These are phyloP conservation scores for Geranium brycei DNA, from an alignment of 345 rosid species.

Conservation along the genomic window DNA sequence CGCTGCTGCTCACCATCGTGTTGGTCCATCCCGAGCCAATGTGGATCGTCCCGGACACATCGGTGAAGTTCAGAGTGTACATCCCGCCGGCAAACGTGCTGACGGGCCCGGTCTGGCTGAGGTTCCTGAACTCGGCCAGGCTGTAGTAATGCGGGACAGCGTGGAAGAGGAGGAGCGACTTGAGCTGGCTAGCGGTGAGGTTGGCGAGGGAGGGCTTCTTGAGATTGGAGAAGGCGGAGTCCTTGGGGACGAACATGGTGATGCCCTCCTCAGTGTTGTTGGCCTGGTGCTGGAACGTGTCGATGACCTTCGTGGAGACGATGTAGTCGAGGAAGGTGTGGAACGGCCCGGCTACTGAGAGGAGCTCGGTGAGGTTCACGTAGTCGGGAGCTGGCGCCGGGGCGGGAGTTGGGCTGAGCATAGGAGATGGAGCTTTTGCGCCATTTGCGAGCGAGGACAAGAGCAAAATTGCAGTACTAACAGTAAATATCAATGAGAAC, in stretches of 20 bases:
- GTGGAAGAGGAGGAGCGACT: constrained; percentile 74
- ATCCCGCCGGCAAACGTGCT: constrained; percentile 63
- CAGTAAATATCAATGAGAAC: too few relatives aligned
- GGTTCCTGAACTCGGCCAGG: constrained; percentile 70
- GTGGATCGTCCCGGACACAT: constrained; percentile 49
- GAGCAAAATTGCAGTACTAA: too few relatives aligned
- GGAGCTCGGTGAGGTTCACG: constrained; percentile 68
- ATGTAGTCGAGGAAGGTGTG: constrained; percentile 66
- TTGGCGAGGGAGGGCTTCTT: constrained; percentile 64
- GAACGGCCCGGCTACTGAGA: constrained; percentile 90
- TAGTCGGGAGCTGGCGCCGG: constrained; percentile 62
- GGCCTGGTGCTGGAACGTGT: constrained; percentile 94
- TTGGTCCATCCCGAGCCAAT: constrained; percentile 67
- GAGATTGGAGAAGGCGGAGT: constrained; percentile 57
- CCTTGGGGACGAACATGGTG: constrained; percentile 81
- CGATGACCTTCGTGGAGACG: constrained; percentile 64
- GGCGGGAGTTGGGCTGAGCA: constrained; percentile 54
- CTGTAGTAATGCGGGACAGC: constrained; percentile 76
- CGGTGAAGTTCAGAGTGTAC: constrained; percentile 59
- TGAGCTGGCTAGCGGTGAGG: constrained; percentile 61
- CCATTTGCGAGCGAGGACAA: too few relatives aligned
- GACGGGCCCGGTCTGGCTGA: constrained; percentile 51
- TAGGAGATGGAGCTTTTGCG: constrained; percentile 21
- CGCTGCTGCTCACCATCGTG: constrained; percentile 76
- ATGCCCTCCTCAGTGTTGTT: constrained; percentile 85